Evolutionary conservation across 495 filamentous ascomycete genomes (phyloP).

Genomic region (Sabuloglossum arenarium): DNA sequence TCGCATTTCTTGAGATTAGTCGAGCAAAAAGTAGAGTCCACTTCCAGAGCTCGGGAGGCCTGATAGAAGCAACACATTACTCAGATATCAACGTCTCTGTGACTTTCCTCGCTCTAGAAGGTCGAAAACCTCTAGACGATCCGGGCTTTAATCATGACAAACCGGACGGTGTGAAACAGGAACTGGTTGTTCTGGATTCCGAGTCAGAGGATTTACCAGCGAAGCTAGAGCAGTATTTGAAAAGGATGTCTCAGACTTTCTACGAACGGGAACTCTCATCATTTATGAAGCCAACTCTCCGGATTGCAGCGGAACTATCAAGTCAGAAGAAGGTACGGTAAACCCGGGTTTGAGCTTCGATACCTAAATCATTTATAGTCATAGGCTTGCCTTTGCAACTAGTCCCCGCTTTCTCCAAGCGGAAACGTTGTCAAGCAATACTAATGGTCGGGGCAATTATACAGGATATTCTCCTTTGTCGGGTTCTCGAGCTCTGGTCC

Average conservation of each 20-base stretch:
- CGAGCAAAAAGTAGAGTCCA: conserved; percentile 32
- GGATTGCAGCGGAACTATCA: conserved; percentile 32
- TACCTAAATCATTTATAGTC: background rate
- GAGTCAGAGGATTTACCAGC: conserved; percentile 45
- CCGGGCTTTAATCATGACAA: conserved; percentile 9
- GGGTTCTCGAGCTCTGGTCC: conserved; percentile 55
- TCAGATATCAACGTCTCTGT: conserved; percentile 31
- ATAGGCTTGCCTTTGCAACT: too few relatives aligned
- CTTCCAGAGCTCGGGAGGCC: conserved; percentile 33
- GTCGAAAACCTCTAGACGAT: background rate
- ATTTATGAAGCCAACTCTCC: conserved; percentile 45
- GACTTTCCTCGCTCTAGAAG: conserved; percentile 25
- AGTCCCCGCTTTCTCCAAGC: too few relatives aligned
- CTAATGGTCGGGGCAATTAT: background rate
- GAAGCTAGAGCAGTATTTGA: conserved; percentile 51
- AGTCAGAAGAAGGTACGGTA: conserved; percentile 28
- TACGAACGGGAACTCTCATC: conserved; percentile 42
- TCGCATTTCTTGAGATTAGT: conserved; percentile 44
- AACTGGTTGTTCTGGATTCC: conserved; percentile 32
- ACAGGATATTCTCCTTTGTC: conserved; percentile 38
- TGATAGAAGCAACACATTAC: conserved; percentile 51
- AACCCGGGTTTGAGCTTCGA: background rate
- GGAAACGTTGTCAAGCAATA: too few relatives aligned
- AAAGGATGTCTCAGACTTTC: conserved; percentile 36
- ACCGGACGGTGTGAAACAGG: background rate